These are phyloP conservation scores for Fusarium papillatum DNA, from an alignment of 2,329 filamentous ascomycete species.

Conservation along the genomic window DNA sequence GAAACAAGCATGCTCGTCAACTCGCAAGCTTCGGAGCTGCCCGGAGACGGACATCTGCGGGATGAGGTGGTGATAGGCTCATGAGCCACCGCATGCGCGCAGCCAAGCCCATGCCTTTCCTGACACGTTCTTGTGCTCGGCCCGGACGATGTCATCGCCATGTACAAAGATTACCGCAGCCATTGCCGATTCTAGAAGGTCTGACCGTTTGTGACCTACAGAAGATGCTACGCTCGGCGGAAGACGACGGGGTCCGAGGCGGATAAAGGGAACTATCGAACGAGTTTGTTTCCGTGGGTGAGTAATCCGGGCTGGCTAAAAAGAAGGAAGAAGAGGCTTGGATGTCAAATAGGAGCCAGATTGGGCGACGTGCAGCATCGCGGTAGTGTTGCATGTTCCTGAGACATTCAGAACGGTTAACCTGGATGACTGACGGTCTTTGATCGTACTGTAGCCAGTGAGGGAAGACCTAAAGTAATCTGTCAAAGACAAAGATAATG, in stretches of 20 bases:
- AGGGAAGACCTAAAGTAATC: background rate
- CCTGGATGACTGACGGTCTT: background rate
- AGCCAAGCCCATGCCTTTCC: constrained; percentile 14
- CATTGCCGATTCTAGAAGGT: constrained; percentile 24
- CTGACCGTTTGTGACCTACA: constrained; percentile 18
- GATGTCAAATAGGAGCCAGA: background rate
- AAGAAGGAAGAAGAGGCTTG: background rate
- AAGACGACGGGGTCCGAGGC: constrained; percentile 12
- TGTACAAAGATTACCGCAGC: constrained; percentile 7
- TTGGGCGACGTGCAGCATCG: constrained; percentile 5
- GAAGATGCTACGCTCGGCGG: constrained; percentile 28
- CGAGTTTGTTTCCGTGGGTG: background rate
- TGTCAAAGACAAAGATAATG: background rate
- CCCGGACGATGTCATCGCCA: constrained; percentile 12
- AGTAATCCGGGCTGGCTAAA: background rate
- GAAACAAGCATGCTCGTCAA: constrained; percentile 13
- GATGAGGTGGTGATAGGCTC: constrained; percentile 5
- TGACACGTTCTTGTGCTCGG: background rate
- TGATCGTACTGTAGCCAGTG: background rate
- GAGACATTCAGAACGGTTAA: background rate
- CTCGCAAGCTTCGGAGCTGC: background rate
- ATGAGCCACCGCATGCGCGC: background rate
- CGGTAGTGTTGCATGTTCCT: background rate
- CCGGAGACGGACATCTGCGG: background rate
- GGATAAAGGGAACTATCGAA: background rate